Conservation (phyloP, 2,329 filamentous ascomycete genomes). For the Moelleriella libera region DNA sequence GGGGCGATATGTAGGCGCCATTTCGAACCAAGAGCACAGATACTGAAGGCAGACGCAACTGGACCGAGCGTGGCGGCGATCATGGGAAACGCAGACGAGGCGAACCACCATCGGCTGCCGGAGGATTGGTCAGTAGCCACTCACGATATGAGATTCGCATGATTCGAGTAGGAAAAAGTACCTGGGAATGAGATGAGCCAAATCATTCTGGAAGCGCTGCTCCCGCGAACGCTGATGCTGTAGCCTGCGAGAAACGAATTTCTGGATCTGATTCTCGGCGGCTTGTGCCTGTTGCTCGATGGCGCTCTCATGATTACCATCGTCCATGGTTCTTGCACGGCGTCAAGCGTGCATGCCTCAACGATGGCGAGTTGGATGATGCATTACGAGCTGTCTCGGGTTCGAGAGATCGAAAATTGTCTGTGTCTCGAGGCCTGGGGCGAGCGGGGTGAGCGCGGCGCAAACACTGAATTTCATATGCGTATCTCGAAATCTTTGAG, state of each 20-base stretch:
- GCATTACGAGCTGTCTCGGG: neutral
- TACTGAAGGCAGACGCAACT: constrained; percentile 75
- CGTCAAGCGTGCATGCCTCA: neutral
- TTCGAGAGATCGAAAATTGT: no score
- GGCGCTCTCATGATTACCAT: constrained; percentile 21
- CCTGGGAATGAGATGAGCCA: constrained; percentile 30
- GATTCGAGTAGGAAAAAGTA: constrained; percentile 7
- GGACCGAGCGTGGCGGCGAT: constrained; percentile 75
- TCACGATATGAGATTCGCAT: no score
- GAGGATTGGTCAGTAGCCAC: neutral
- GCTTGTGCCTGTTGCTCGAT: constrained; percentile 19
- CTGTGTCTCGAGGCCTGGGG: no score
- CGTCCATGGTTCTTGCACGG: constrained; percentile 20
- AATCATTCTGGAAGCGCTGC: constrained; percentile 20
- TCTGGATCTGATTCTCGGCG: constrained; percentile 11
- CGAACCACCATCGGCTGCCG: constrained; percentile 48
- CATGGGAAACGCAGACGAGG: constrained; percentile 56
- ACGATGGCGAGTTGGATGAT: neutral
- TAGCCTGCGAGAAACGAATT: neutral
- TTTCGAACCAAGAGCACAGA: constrained; percentile 67
- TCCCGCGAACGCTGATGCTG: constrained; percentile 4
- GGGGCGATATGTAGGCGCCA: constrained; percentile 52
- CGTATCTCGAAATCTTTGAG: no score
- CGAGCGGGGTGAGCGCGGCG: no score
- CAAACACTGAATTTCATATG: no score